Evolutionary conservation across 2,329 filamentous ascomycete genomes (phyloP).

Genomic region (Fusarium stilboides): DNA sequence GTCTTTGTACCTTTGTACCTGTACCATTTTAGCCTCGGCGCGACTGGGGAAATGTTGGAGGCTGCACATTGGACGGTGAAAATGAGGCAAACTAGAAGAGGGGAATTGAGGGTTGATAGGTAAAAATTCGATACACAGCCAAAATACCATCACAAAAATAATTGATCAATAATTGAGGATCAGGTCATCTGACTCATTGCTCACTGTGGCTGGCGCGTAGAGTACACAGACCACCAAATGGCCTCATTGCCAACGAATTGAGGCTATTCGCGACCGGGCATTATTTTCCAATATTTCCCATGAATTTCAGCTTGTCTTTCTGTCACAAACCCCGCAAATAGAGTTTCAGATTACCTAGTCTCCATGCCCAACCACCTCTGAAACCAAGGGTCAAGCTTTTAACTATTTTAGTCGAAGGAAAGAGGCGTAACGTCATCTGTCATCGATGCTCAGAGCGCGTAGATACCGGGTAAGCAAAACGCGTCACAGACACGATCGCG

Average conservation of each 20-base stretch:
- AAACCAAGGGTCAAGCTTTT: not conserved
- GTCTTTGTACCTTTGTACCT: no score
- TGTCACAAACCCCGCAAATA: conserved; percentile 26
- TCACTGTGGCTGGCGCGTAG: conserved; percentile 18
- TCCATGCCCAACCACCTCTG: conserved; percentile 30
- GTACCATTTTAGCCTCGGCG: not conserved
- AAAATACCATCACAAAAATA: conserved; percentile 10
- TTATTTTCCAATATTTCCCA: conserved; percentile 15
- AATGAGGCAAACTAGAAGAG: conserved; percentile 14
- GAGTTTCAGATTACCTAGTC: conserved; percentile 26
- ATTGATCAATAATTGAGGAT: not conserved
- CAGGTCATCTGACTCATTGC: conserved; percentile 12
- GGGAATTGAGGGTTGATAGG: not conserved
- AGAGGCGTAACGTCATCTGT: not conserved
- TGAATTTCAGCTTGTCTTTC: conserved; percentile 21
- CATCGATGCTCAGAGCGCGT: not conserved
- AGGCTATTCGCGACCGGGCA: conserved; percentile 30
- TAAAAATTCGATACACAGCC: not conserved
- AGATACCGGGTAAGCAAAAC: not conserved
- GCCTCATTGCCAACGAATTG: conserved; percentile 24
- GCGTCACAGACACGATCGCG: not conserved
- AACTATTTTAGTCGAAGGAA: not conserved
- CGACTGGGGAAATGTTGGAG: conserved; percentile 1
- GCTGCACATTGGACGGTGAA: not conserved
- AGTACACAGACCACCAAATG: not conserved